Evolutionary conservation across 2,329 filamentous ascomycete genomes (phyloP).

Genomic region (Magnaporthiopsis rhizophila): DNA sequence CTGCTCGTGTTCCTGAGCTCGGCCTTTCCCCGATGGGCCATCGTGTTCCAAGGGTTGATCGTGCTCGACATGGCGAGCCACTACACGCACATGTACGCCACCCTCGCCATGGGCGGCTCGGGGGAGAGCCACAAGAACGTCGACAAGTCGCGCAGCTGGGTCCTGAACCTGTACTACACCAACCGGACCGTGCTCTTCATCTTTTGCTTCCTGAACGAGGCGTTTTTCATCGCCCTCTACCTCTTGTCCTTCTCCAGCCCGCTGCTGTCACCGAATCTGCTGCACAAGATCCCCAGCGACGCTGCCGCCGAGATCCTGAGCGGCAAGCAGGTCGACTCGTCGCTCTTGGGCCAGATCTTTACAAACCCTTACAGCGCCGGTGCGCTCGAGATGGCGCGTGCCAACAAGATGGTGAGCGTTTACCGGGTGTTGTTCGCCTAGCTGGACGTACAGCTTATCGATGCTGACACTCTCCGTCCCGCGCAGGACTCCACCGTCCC

Average conservation of each 20-base stretch:
- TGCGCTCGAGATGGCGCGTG: conserved; percentile 83
- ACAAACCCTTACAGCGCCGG: conserved; percentile 86
- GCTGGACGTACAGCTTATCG: not conserved
- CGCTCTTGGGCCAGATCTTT: conserved; percentile 67
- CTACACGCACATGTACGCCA: conserved; percentile 99
- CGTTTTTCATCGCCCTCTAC: conserved; percentile 98
- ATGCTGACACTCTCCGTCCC: not conserved
- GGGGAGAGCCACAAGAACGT: conserved; percentile 88
- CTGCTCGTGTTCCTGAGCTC: conserved; percentile 90
- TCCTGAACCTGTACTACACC: conserved; percentile 93
- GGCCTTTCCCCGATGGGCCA: conserved; percentile 88
- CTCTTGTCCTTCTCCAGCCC: conserved; percentile 95
- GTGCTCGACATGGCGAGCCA: conserved; percentile 89
- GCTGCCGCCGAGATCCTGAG: conserved; percentile 47
- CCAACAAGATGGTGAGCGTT: conserved; percentile 78
- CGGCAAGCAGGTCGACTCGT: conserved; percentile 60
- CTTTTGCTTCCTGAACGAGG: conserved; percentile 84
- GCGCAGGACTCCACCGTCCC: conserved; percentile 39
- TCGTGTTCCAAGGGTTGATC: conserved; percentile 90
- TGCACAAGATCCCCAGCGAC: conserved; percentile 48
- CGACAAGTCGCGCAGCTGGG: conserved; percentile 76
- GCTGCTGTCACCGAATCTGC: conserved; percentile 76
- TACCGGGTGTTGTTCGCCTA: not conserved
- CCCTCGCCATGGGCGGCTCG: conserved; percentile 75
- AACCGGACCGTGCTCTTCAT: conserved; percentile 93